Percentiles rank a stretch among this genome's conserved stretches.
phyloP scores from a whole-genome alignment of 2,329 filamentous ascomycete genomes.

The Fusarium falciforme region DNA sequence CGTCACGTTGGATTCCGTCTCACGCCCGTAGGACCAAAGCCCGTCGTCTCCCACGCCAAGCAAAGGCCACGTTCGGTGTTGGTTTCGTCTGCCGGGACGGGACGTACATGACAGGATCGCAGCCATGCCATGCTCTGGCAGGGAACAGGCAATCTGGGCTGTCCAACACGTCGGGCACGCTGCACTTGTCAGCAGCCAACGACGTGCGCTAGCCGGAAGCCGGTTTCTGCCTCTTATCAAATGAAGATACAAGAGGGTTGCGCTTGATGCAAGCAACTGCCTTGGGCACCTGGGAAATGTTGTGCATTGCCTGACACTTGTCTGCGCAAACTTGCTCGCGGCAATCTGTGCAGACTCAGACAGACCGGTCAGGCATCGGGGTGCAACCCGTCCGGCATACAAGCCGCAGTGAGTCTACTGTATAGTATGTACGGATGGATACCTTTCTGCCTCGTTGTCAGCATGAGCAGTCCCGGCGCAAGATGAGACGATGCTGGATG shows the following conservation, averaged over 20 bases:
- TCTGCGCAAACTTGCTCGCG: background rate
- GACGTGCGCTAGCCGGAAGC: background rate
- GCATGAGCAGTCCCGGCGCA: background rate
- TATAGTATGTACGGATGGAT: background rate
- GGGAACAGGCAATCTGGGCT: background rate
- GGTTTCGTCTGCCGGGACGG: constrained; percentile 14
- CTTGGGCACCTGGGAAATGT: background rate
- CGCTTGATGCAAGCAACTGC: constrained; percentile 1
- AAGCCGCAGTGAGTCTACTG: background rate
- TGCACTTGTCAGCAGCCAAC: background rate
- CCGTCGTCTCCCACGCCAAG: background rate
- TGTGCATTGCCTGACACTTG: constrained; percentile 6
- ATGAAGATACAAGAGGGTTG: background rate
- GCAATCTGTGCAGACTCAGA: background rate
- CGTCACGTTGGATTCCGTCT: constrained; percentile 4
- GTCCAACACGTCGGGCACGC: background rate
- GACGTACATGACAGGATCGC: constrained; percentile 5
- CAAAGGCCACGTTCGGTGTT: constrained; percentile 5
- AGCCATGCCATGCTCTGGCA: background rate
- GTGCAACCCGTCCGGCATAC: background rate
- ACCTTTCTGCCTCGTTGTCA: background rate
- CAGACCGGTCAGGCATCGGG: background rate
- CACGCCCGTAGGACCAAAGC: constrained; percentile 7
- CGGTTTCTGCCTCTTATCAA: background rate
- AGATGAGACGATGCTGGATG: constrained; percentile 7